Conservation (phyloP, 1,284 basidiomycete species). For the Porodaedalea pini region DNA sequence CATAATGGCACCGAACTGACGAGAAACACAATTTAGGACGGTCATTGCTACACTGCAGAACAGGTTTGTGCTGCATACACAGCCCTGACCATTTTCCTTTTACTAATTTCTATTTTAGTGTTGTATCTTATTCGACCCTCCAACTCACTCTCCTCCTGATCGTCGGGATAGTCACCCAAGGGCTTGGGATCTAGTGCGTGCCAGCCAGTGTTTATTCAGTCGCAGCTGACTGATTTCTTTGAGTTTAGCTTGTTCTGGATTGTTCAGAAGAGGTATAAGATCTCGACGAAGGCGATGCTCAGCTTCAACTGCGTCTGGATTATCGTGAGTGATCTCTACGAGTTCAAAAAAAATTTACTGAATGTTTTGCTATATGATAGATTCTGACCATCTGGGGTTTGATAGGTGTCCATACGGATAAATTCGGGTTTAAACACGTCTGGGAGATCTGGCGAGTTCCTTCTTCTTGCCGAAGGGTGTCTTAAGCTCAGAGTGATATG, state of each 20-base stretch:
- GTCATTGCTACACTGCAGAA: conserved; percentile 79
- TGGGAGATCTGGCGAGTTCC: conserved; percentile 70
- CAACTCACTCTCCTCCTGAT: conserved; percentile 69
- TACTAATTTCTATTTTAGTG: conserved; percentile 31
- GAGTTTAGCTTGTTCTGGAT: conserved; percentile 68
- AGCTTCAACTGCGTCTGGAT: conserved; percentile 74
- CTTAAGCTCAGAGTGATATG: conserved; percentile 7
- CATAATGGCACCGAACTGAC: not conserved
- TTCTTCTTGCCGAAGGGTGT: not conserved
- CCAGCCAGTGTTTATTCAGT: conserved; percentile 10
- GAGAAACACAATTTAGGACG: conserved; percentile 44
- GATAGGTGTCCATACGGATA: conserved; percentile 69
- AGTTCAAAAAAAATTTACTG: not conserved
- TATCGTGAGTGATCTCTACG: conserved; percentile 39
- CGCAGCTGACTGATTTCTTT: conserved; percentile 3
- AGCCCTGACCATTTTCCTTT: not conserved
- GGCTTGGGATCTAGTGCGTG: conserved; percentile 67
- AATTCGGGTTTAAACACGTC: conserved; percentile 77
- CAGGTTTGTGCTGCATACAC: conserved; percentile 39
- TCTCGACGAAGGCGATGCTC: conserved; percentile 73
- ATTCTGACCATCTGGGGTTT: conserved; percentile 74
- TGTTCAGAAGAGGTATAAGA: conserved; percentile 67
- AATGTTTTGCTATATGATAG: conserved; percentile 31
- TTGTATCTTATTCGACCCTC: conserved; percentile 64
- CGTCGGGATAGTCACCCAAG: conserved; percentile 74